These are phyloP conservation scores for Tolypocladium ovalisporum DNA, from an alignment of 2,329 filamentous ascomycete species.

Conservation along the genomic window DNA sequence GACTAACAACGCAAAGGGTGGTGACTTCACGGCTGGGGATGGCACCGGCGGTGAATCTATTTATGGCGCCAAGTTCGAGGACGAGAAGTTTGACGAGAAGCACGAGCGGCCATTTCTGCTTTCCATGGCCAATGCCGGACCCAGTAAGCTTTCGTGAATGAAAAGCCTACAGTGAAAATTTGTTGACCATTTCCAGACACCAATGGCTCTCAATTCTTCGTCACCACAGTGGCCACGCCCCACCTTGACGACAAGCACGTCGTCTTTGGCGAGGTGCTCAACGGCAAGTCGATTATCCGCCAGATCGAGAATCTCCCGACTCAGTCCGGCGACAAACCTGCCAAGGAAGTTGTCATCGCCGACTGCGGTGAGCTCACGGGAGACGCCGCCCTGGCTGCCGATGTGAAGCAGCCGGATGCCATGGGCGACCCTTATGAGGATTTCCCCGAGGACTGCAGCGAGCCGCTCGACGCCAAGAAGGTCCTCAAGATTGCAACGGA, in stretches of 20 bases:
- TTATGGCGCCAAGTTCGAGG: constrained; percentile 93
- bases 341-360: constrained; percentile 58
- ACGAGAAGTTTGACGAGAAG: constrained; percentile 89
- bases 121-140: constrained; percentile 96
- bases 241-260: constrained; percentile 96
- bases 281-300: constrained; percentile 82
- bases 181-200: constrained; percentile 44
- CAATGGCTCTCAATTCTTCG: constrained; percentile 97
- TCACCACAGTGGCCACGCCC: constrained; percentile 89
- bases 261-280: constrained; percentile 89
- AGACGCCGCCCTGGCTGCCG: constrained; percentile 54
- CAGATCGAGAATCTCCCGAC: constrained; percentile 80
- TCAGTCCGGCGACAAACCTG: constrained; percentile 66
- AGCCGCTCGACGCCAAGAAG: constrained; percentile 52
- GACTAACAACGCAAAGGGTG: constrained; percentile 51
- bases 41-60: constrained; percentile 95
- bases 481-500: constrained; percentile 71
- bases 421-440: constrained; percentile 92
- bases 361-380: constrained; percentile 81
- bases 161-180: not conserved
- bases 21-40: constrained; percentile 91
- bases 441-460: constrained; percentile 73
- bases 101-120: constrained; percentile 89
- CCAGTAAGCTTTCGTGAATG: constrained; percentile 44
- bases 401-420: constrained; percentile 60